Evolutionary conservation across 768 basidiomycete genomes (phyloP).

Genomic region (Phanerochaete sordida): DNA sequence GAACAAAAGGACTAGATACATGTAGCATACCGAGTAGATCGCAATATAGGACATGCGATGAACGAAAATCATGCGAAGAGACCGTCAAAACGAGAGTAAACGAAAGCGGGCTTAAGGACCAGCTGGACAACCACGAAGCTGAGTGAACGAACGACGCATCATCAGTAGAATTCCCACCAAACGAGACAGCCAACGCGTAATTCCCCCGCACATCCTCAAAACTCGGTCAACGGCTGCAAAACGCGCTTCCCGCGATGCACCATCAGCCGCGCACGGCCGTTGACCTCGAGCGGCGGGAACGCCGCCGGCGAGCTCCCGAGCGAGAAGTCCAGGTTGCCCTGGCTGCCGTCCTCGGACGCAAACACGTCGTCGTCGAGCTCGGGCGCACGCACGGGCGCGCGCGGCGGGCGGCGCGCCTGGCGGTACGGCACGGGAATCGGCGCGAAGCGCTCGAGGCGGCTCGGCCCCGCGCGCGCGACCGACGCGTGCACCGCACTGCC

Average conservation of each 20-base stretch:
- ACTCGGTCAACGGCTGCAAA: no score
- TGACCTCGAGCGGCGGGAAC: background rate
- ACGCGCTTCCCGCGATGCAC: no score
- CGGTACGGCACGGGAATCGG: background rate
- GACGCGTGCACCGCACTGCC: background rate
- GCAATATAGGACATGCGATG: background rate
- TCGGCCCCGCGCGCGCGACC: background rate
- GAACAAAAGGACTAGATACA: background rate
- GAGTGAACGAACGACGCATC: background rate
- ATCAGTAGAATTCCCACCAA: background rate
- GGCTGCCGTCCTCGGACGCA: background rate
- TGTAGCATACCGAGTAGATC: background rate
- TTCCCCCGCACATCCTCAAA: background rate
- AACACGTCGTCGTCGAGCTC: background rate
- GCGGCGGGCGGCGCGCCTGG: background rate
- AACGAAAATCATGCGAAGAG: background rate
- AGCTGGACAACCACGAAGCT: no score
- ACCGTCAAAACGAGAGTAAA: background rate
- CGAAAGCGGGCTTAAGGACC: background rate
- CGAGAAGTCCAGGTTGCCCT: conserved; percentile 1
- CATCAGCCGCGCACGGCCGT: background rate
- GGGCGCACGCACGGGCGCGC: background rate
- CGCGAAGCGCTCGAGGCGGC: background rate
- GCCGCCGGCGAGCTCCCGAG: background rate
- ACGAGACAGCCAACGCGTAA: background rate